These are phyloP conservation scores for Lactarius sp. DNA, from an alignment of 768 basidiomycete species.

Conservation along the genomic window DNA sequence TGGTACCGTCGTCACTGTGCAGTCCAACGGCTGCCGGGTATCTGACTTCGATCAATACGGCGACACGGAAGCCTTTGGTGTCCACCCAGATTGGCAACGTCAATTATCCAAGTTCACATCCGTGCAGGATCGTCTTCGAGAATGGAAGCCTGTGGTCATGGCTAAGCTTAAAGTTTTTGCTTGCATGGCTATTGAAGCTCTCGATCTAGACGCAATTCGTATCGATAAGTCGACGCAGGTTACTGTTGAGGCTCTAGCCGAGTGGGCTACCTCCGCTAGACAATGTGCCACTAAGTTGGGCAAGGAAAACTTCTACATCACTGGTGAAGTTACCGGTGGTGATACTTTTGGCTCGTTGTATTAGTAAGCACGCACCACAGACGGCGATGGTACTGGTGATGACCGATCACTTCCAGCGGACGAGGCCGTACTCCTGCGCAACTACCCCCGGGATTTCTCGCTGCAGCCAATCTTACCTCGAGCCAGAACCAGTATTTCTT, in stretches of 20 bases:
- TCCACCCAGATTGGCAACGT: conserved; percentile 91
- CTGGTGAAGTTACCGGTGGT: conserved; percentile 93
- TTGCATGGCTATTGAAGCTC: conserved; percentile 81
- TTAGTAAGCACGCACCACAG: conserved; percentile 45
- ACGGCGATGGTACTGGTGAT: background rate
- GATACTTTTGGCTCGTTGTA: conserved; percentile 87
- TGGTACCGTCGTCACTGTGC: conserved; percentile 56
- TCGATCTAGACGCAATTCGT: conserved; percentile 92
- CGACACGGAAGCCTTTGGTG: conserved; percentile 97
- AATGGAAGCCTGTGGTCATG: conserved; percentile 82
- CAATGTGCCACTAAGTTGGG: conserved; percentile 64
- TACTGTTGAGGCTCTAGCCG: conserved; percentile 71
- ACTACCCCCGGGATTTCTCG: conserved; percentile 59
- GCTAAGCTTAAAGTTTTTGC: conserved; percentile 71
- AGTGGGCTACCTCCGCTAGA: conserved; percentile 71
- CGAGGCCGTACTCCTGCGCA: conserved; percentile 81
- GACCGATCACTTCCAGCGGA: conserved; percentile 45
- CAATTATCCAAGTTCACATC: conserved; percentile 93
- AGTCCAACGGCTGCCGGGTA: conserved; percentile 64
- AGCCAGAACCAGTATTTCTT: conserved; percentile 71
- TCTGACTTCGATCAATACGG: conserved; percentile 95
- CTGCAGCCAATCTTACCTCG: conserved; percentile 63
- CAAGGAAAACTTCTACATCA: conserved; percentile 86
- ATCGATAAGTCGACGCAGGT: conserved; percentile 94
- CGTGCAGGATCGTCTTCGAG: conserved; percentile 91